Conservation (phyloP, 257 asterid species). For the Jacaranda copaia region DNA sequence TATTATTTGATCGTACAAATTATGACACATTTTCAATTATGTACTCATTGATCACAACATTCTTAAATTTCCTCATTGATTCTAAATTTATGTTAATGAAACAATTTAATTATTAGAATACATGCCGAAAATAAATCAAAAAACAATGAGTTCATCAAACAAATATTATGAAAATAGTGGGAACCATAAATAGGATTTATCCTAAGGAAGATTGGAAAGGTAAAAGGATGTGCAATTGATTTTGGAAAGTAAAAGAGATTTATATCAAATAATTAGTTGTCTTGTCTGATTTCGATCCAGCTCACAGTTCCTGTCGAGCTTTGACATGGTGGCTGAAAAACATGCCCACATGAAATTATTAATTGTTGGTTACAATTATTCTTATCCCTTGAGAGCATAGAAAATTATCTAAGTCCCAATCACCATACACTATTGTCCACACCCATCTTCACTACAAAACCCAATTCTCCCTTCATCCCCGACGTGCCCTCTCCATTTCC, state of each 20-base stretch:
- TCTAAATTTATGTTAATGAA: too few species aligned
- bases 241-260: conserved; percentile 30
- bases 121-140: neutral
- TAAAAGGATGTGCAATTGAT: neutral
- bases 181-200: conserved; percentile 23
- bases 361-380: conserved; percentile 37
- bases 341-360: conserved; percentile 68
- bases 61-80: too few species aligned
- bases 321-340: conserved; percentile 57
- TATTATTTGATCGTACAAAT: too few species aligned
- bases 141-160: conserved; percentile 14
- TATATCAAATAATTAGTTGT: conserved; percentile 44
- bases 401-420: conserved; percentile 58
- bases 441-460: conserved; percentile 43
- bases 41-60: too few species aligned
- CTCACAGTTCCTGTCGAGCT: conserved; percentile 56
- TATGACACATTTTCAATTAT: neutral
- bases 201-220: conserved; percentile 6
- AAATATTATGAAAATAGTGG: conserved; percentile 31
- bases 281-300: conserved; percentile 61
- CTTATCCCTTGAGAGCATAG: conserved; percentile 21
- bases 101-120: too few species aligned
- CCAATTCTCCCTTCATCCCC: conserved; percentile 31
- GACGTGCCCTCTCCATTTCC: conserved; percentile 2
- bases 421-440: conserved; percentile 31